Base-by-base conservation (phyloP, 768 basidiomycete genomes). In the Omphalotus guepiniiformis region DNA sequence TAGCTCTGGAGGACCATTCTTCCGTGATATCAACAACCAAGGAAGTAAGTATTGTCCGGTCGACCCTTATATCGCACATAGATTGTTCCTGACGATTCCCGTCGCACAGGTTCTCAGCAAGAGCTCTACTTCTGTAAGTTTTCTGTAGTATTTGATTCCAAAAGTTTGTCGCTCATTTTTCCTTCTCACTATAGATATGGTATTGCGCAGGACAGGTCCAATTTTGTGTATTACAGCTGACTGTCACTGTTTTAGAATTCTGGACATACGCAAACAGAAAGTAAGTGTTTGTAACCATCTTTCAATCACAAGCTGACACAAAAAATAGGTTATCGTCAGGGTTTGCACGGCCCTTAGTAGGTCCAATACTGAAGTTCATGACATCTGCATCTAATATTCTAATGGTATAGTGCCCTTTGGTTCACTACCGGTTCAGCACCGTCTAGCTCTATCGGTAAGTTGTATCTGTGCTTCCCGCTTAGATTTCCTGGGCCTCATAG, bases 11-110 rank as follows among this genome's bases (percentile, higher is more conserved):
- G 63, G 64, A 6, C 64, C 64, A 4, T 66, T 66, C 55, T 55
- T 66, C 52, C 54, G 66, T 16, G 68, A 69, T 48, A 69, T 69
- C 36, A 52, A 69, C 52, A 66, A 66, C 52, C 68, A 68, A 56
- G 62, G 61, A 46, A 52, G 62, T 60, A 29, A 47, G 60, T 48
- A 9, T n/a, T n/a, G n/a, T n/a, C n/a, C n/a, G n/a, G n/a, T n/a
- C n/a, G n/a, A n/a, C n/a, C n/a, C n/a, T n/a, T n/a, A n/a, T n/a
- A n/a, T n/a, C n/a, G n/a, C n/a, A n/a, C n/a, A n/a, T n/a, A n/a
- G n/a, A n/a, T n/a, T n/a, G n/a, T n/a, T n/a, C n/a, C n/a, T n/a
- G n/a, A n/a, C n/a, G n/a, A n/a, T n/a, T n/a, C n/a, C n/a, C n/a
- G n/a, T n/a, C n/a, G n/a, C n/a, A 15, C 6, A 63, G 65, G 63